A percentile compares a stretch with the other conserved stretches of the same genome.
These are phyloP conservation scores for Amanita molliuscula DNA, from an alignment of 768 basidiomycete genomes.

Conservation along the genomic window DNA sequence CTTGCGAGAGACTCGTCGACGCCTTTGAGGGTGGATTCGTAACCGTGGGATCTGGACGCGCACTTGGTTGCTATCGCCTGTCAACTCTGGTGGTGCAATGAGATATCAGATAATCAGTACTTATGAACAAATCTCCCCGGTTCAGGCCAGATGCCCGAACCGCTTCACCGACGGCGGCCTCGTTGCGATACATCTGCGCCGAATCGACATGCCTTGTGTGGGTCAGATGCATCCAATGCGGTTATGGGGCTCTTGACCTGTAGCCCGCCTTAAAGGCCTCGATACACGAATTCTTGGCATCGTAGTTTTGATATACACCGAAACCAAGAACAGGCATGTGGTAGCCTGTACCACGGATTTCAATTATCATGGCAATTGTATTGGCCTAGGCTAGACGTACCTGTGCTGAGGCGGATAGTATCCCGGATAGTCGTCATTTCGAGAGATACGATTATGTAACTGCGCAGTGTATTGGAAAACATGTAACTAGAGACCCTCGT, in stretches of 20 bases:
- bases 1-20: conserved; percentile 51
- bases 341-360: neutral
- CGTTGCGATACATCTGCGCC: conserved; percentile 46
- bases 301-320: conserved; percentile 50
- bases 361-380: neutral
- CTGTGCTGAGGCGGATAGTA: conserved; percentile 5
- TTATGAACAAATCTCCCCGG: conserved; percentile 52
- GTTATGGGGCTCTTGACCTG: conserved; percentile 21
- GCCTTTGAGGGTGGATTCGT: conserved; percentile 45
- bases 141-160: conserved; percentile 36
- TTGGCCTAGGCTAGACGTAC: neutral
- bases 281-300: conserved; percentile 34
- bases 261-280: conserved; percentile 52
- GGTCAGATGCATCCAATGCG: neutral
- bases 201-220: conserved; percentile 44
- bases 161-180: conserved; percentile 39
- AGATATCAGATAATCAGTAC: conserved; percentile 24
- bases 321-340: conserved; percentile 49
- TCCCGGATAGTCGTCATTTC: conserved; percentile 2
- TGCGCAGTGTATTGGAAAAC: neutral
- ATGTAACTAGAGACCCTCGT: no score
- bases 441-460: neutral
- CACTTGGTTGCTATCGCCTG: conserved; percentile 53
- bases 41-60: conserved; percentile 45
- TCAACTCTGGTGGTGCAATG: conserved; percentile 1